phyloP scores from a whole-genome alignment of 2,329 filamentous ascomycete genomes.

The Stemphylium beticola region DNA sequence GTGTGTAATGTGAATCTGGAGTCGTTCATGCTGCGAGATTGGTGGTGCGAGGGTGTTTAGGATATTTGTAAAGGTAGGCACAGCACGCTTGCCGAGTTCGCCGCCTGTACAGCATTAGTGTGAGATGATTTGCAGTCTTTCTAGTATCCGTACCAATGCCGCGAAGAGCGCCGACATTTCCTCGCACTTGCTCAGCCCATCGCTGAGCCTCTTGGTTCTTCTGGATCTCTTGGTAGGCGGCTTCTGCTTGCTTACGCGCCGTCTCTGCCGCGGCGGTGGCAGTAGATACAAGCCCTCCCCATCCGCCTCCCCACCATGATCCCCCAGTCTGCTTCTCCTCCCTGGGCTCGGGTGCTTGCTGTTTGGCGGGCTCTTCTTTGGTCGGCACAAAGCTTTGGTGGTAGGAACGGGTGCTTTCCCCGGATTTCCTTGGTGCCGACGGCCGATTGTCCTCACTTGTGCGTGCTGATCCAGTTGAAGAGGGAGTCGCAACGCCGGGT shows the following conservation, averaged over 20 bases:
- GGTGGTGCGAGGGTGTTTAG: slow-evolving; percentile 94
- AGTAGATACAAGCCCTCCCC: slow-evolving; percentile 83
- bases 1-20: slow-evolving; percentile 97
- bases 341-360: slow-evolving; percentile 60
- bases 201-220: slow-evolving; percentile 95
- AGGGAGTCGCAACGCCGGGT: slow-evolving; percentile 44
- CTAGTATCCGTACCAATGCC: slow-evolving; percentile 67
- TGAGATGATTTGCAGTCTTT: background rate
- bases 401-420: slow-evolving; percentile 74
- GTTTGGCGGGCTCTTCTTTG: slow-evolving; percentile 50
- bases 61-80: slow-evolving; percentile 94
- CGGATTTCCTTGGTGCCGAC: slow-evolving; percentile 69
- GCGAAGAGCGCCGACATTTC: slow-evolving; percentile 80
- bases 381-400: slow-evolving; percentile 75
- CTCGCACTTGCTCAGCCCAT: slow-evolving; percentile 92
- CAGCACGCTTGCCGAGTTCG: slow-evolving; percentile 70
- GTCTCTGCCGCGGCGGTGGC: slow-evolving; percentile 79
- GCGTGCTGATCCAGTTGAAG: slow-evolving; percentile 49
- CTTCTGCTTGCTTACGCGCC: slow-evolving; percentile 92
- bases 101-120: slow-evolving; percentile 66
- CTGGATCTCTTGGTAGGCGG: slow-evolving; percentile 91
- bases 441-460: slow-evolving; percentile 71
- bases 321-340: slow-evolving; percentile 49
- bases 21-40: slow-evolving; percentile 94
- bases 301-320: slow-evolving; percentile 68